These are phyloP conservation scores for Striga asiatica DNA, from an alignment of 257 asterid genomes.

Conservation along the genomic window DNA sequence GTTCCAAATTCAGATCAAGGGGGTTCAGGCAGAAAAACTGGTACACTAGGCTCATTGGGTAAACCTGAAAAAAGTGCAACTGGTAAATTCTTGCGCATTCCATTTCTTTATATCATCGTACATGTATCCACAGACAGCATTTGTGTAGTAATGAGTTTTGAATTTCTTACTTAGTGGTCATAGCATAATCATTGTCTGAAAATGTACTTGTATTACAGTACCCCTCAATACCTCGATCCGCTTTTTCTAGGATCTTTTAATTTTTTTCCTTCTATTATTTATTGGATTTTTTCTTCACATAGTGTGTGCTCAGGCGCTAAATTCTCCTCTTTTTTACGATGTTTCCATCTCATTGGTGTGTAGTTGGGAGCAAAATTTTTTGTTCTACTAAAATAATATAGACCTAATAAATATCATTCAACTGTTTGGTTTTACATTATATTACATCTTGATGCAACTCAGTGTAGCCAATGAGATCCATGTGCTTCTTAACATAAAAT, in stretches of 20 bases:
- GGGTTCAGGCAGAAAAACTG: slow-evolving; percentile 40
- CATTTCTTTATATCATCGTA: neutral
- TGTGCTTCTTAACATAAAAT: neutral
- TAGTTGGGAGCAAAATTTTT: too few relatives aligned
- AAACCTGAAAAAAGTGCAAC: slow-evolving; percentile 89
- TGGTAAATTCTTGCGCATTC: slow-evolving; percentile 37
- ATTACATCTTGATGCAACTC: neutral
- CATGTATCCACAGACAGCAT: neutral
- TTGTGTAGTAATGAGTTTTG: slow-evolving; percentile 1
- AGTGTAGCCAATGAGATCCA: neutral
- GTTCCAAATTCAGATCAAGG: slow-evolving; percentile 50
- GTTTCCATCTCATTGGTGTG: too few relatives aligned
- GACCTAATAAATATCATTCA: too few relatives aligned
- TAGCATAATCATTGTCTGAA: neutral
- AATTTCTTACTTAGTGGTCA: slow-evolving; percentile 5
- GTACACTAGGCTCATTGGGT: slow-evolving; percentile 46
- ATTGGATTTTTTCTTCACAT: too few relatives aligned
- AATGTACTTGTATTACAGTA: neutral
- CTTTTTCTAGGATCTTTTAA: too few relatives aligned
- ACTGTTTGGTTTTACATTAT: neutral
- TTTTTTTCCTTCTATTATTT: too few relatives aligned
- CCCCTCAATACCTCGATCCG: too few relatives aligned
- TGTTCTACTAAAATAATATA: too few relatives aligned
- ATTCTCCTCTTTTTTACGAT: too few relatives aligned
- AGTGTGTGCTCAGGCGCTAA: too few relatives aligned